Evolutionary conservation across 805 yeast genomes (phyloP).

Genomic region (Schizosaccharomyces lindneri): DNA sequence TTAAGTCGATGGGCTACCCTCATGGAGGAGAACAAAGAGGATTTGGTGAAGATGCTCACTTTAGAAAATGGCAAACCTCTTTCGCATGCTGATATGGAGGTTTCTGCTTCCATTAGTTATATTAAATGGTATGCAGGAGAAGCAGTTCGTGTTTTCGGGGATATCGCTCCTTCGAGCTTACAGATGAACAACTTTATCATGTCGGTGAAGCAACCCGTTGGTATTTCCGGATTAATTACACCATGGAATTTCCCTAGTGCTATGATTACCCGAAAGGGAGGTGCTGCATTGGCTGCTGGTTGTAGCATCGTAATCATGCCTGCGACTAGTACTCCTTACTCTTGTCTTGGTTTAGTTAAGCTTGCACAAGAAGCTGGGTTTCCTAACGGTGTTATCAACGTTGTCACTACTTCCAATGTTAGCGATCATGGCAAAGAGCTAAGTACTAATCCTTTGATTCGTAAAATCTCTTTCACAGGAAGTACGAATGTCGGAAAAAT

Average conservation of each 20-base stretch:
- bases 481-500: slow-evolving; percentile 38
- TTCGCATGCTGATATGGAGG: slow-evolving; percentile 46
- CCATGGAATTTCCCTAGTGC: slow-evolving; percentile 50
- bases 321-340: slow-evolving; percentile 48
- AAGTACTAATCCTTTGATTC: slow-evolving; percentile 24
- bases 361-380: slow-evolving; percentile 35
- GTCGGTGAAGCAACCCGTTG: slow-evolving; percentile 35
- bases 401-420: slow-evolving; percentile 25
- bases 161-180: slow-evolving; percentile 19
- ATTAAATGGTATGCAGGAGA: slow-evolving; percentile 76
- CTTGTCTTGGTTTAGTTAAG: slow-evolving; percentile 36
- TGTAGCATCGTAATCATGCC: slow-evolving; percentile 58
- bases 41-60: slow-evolving; percentile 36
- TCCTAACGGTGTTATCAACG: slow-evolving; percentile 32
- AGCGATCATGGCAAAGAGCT: slow-evolving; percentile 26
- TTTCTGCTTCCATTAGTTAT: slow-evolving; percentile 38
- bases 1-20: slow-evolving; percentile 27
- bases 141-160: slow-evolving; percentile 45
- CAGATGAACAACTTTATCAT: slow-evolving; percentile 22
- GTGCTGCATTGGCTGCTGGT: slow-evolving; percentile 58
- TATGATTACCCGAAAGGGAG: slow-evolving; percentile 41
- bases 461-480: slow-evolving; percentile 39
- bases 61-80: slow-evolving; percentile 51
- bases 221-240: slow-evolving; percentile 36
- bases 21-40: slow-evolving; percentile 32